These are phyloP conservation scores for Stellera chamaejasme DNA, from an alignment of 345 rosid species.

Conservation along the genomic window DNA sequence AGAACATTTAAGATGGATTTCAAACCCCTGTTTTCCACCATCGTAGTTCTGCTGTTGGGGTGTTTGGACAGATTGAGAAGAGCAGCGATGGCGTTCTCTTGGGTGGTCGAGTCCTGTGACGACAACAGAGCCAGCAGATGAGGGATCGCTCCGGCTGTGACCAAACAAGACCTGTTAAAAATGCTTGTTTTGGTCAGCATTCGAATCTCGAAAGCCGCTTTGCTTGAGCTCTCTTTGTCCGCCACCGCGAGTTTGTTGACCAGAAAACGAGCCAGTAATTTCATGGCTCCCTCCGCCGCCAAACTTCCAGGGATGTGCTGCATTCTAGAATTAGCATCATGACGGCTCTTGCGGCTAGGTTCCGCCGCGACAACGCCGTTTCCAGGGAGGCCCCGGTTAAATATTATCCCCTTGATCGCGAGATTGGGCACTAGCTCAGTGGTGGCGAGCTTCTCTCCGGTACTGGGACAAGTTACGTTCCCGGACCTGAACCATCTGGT, in stretches of 20 bases:
- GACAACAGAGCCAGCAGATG: slow-evolving; percentile 34
- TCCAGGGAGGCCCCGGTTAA: slow-evolving; percentile 35
- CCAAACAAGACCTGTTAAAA: slow-evolving; percentile 61
- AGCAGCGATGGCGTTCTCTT: slow-evolving; percentile 66
- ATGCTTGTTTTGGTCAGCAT: slow-evolving; percentile 55
- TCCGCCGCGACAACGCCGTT: slow-evolving; percentile 29
- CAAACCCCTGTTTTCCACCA: slow-evolving; percentile 49
- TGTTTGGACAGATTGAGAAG: slow-evolving; percentile 66
- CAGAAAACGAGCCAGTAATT: slow-evolving; percentile 38
- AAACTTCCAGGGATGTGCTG: slow-evolving; percentile 36
- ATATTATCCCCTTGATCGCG: slow-evolving; percentile 36
- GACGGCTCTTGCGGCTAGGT: slow-evolving; percentile 24
- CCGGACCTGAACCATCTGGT: slow-evolving; percentile 57
- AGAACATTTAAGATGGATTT: slow-evolving; percentile 34
- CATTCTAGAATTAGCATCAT: slow-evolving; percentile 27
- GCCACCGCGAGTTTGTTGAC: slow-evolving; percentile 36
- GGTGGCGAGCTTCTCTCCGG: slow-evolving; percentile 41
- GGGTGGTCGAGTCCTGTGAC: slow-evolving; percentile 27
- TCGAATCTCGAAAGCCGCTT: slow-evolving; percentile 58
- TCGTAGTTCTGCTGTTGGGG: slow-evolving; percentile 33
- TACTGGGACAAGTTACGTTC: slow-evolving; percentile 59
- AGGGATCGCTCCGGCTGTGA: slow-evolving; percentile 49
- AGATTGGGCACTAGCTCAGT: slow-evolving; percentile 39
- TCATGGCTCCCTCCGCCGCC: slow-evolving; percentile 50
- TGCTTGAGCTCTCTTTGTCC: slow-evolving; percentile 23